Evolutionary conservation across 2,329 filamentous ascomycete genomes (phyloP).

Genomic region (Parastagonospora nodorum): DNA sequence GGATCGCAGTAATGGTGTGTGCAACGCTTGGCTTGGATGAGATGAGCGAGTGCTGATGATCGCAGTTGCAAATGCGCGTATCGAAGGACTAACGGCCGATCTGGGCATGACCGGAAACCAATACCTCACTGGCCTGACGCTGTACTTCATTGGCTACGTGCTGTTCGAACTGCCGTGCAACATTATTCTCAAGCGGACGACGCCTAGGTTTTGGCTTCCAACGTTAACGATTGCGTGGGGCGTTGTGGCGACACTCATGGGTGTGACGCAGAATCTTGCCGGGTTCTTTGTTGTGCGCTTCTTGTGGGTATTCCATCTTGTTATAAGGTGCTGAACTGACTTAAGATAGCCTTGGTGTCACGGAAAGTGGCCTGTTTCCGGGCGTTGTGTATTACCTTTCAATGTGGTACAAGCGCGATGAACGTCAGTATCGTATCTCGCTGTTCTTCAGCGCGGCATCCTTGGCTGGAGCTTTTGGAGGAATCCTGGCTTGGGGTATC

Average conservation of each 20-base stretch:
- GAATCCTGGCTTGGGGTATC: conserved; percentile 64
- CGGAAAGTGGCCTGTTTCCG: conserved; percentile 46
- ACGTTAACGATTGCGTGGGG: conserved; percentile 59
- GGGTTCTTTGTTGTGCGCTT: conserved; percentile 55
- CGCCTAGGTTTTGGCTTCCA: conserved; percentile 52
- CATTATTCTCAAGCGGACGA: conserved; percentile 63
- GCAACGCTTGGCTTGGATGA: background rate
- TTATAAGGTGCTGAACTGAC: background rate
- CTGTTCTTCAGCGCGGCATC: conserved; percentile 65
- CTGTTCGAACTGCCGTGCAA: conserved; percentile 64
- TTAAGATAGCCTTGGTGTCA: conserved; percentile 33
- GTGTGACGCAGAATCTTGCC: conserved; percentile 52
- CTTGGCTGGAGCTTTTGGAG: conserved; percentile 65
- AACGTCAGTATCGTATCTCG: conserved; percentile 63
- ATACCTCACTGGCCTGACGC: conserved; percentile 67
- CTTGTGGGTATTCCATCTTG: conserved; percentile 42
- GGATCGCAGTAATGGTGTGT: conserved; percentile 44
- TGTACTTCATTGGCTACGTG: conserved; percentile 65
- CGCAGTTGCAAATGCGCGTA: conserved; percentile 52
- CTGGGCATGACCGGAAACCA: conserved; percentile 50
- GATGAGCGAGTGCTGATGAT: conserved; percentile 4
- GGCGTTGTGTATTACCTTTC: conserved; percentile 61
- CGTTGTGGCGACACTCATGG: conserved; percentile 57
- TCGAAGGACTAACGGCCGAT: conserved; percentile 43
- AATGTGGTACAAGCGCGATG: conserved; percentile 67